Base-by-base conservation (phyloP, 306 rosid species). In the Mimosa bimucronata region DNA sequence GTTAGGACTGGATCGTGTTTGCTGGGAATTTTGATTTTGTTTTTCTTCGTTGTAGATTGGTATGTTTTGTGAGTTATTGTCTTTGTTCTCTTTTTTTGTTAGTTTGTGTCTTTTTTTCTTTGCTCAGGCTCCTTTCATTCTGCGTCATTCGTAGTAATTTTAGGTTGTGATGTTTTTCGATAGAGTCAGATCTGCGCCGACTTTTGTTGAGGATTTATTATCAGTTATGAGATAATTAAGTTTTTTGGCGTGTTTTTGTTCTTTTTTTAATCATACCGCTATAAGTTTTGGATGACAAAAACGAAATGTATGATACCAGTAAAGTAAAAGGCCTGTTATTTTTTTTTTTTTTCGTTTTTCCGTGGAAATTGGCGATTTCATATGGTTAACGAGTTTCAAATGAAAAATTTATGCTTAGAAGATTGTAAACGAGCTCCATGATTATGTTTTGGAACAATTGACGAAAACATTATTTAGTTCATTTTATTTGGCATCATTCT, bases 171-270 rank as follows among this genome's bases (percentile, higher is more conserved):
- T 80, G 78, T 73, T 75, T 84, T 81, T 55, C 5, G 5, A 34
- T 34, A 4, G 40, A 77, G 55, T 79, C 87, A 87, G 94, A 94
- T 94, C 97, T 91, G 78, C 82, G 38, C 66, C 69, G 73, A 37
- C 52, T 85, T 79, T 42, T 73, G 13, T 66, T 67, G 34, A n/a
- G 19, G 23, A 71, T 79, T 75, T 75, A 42, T 52, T 52, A 31
- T 52, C 46, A 6, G n/a, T 34, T 25, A 34, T 38, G 16, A 21
- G 14, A 37, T 37, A 16, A 42, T 69, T 37, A 23, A 5, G 29
- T 55, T 55, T 8, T 4, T 55, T 55, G 5, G 19, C 28, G 28
- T 55, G 3, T n/a, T 55, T 67, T 61, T 61, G 29, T 76, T 52
- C 31, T 71, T 42, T 15, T 8, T 37, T 84, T 76, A 34, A 34